Percentiles rank a stretch among this genome's conserved stretches.
phyloP scores from a whole-genome alignment of 768 basidiomycete species.

The Hericium erinaceus region DNA sequence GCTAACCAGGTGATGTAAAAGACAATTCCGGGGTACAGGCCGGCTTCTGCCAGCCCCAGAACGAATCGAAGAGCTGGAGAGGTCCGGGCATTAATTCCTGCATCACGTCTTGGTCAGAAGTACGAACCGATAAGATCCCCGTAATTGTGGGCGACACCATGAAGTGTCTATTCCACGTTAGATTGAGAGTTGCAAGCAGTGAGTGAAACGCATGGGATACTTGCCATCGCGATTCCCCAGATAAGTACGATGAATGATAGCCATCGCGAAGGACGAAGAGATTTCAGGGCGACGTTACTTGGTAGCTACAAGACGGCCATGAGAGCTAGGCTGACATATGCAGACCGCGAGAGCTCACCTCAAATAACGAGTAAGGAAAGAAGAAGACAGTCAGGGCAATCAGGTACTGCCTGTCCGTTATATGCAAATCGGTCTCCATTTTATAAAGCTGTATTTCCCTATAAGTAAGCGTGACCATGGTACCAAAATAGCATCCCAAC shows the following conservation, averaged over 20 bases:
- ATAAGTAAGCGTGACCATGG: neutral
- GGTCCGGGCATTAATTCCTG: neutral
- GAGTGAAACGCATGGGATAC: neutral
- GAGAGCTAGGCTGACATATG: neutral
- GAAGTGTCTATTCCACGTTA: constrained; percentile 36
- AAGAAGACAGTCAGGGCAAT: constrained; percentile 69
- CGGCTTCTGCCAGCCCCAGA: constrained; percentile 46
- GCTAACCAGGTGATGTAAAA: constrained; percentile 52
- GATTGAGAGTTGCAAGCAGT: neutral
- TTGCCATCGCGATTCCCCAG: constrained; percentile 35
- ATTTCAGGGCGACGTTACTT: constrained; percentile 52
- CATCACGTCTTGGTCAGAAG: neutral
- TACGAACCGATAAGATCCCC: constrained; percentile 50
- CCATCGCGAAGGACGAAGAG: constrained; percentile 61
- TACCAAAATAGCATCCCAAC: constrained; percentile 4
- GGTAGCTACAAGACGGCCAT: constrained; percentile 33
- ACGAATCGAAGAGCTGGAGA: constrained; percentile 46
- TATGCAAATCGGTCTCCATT: constrained; percentile 45
- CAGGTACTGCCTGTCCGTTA: constrained; percentile 57
- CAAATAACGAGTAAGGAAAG: constrained; percentile 62
- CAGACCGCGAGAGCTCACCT: constrained; percentile 32
- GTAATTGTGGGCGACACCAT: constrained; percentile 53
- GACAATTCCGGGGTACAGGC: constrained; percentile 44
- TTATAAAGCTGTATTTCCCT: constrained; percentile 26
- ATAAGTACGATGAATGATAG: constrained; percentile 32